Base-by-base conservation (phyloP, 345 rosid genomes). In the Gossypium arboreum region DNA sequence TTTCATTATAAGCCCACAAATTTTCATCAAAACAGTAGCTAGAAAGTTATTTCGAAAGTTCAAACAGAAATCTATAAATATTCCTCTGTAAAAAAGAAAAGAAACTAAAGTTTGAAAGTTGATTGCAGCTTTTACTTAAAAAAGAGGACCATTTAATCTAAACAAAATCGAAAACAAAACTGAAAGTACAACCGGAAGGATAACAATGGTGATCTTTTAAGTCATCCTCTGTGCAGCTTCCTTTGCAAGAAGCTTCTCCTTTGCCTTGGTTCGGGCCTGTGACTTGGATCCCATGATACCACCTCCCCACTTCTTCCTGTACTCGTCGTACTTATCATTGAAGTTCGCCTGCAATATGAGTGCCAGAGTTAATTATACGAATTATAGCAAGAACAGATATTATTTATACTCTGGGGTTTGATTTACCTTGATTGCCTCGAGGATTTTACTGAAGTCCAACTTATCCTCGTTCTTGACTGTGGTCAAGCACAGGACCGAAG, bases 241-340 rank as follows among this genome's bases (percentile, higher is more conserved):
- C 81, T 90, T 90, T 0, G 91, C 92, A 59, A 90, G 77, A 65
- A 90, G 66, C 43, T 78, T 90, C 70, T 90, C 92, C 83, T 87
- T 90, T 18, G 94, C 95, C 74, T 88, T 88, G 48, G 88, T 86
- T 81, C 79, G 87, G 2, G 91, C 93, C 85, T 87, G 91, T 3
- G 95, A 90, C 80, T 90, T 90, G 51, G 95, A 88, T 10, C 95
- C 93, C 95, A 90, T 90, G 13, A 90, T 86, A 15, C 95, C 95
- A 59, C 96, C 96, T 29, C 96, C 96, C 96, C 96, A 89, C 79
- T 85, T 91, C 90, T 91, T 91, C 47, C 93, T 85, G 81, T 83
- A 80, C 85, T 91, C 96, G 7, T 91, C 95, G n/a, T 73, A 88
- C 84, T 90, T 90, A 85, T 89, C 91, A 3, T 88, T 87, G 76